Evolutionary conservation across 306 rosid genomes (phyloP), one percentile per base, ranked within the genome.

Genomic region (Rosa multiflora): DNA sequence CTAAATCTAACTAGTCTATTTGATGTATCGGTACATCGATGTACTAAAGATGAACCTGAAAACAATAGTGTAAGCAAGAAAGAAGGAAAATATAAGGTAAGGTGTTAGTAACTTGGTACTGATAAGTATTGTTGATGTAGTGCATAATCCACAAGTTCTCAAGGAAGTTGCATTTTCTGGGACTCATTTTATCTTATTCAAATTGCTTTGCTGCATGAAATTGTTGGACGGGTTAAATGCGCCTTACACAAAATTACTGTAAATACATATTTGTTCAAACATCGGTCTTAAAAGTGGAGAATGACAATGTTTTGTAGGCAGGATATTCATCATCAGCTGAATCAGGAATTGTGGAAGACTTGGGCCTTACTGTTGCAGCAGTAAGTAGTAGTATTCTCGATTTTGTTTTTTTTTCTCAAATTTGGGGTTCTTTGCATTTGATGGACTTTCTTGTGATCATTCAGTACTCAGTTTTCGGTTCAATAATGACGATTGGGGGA

Each of bases 401-500:
- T 55, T 9, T 59, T 23, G 0, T 4, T n/a, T n/a, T 58, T 10
- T 5, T 10, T 23, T 59, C 4, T 14, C 7, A 26, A 61, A 4
- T 10, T 61, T 29, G 4, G 4, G 37, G 2, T 59, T 23, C 26
- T 18, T 1, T 58, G 62, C 46, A 42, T 43, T 26, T 44, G 26
- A 20, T 11, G 18, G 0, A 78, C 37, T 26, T 6, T 73, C 37
- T 40, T 42, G 5, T 20, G 8, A 35, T 39, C 15, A 29, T 66
- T 76, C 79, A 88, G 91, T 83, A 81, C 59, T 82, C 88, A 26
- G 10, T 77, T 40, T 84, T 87, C 66, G 88, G 84, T 48, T 79
- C 88, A n/a, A 66, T 73, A 43, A 5, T 74, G 20, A 78, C 88
- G 13, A 51, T 84, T 61, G 89, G 89, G 29, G 85, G 83, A 23